phyloP scores from a whole-genome alignment of 1,284 basidiomycete genomes.

The Sporisorium graminicola region DNA sequence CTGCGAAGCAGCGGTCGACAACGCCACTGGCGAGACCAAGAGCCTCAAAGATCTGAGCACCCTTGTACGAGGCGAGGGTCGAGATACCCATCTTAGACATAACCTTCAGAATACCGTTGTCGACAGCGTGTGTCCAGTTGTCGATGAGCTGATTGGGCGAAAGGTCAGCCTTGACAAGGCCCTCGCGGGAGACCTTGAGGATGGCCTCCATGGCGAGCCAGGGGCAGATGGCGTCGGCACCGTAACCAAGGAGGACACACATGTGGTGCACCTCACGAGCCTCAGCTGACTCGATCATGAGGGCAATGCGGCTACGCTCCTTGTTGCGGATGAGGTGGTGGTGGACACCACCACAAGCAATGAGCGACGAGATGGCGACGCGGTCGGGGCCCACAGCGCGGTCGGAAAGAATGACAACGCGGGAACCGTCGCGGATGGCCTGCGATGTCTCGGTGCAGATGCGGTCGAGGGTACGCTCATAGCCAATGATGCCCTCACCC shows the following conservation, averaged over 20 bases:
- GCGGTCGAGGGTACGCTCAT: slow-evolving; percentile 64
- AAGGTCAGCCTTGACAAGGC: slow-evolving; percentile 65
- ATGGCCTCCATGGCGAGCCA: slow-evolving; percentile 68
- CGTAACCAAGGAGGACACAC: slow-evolving; percentile 67
- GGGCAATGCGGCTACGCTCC: slow-evolving; percentile 63
- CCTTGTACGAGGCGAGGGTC: slow-evolving; percentile 67
- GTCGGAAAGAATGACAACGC: slow-evolving; percentile 65
- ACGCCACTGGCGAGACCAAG: slow-evolving; percentile 63
- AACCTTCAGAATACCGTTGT: slow-evolving; percentile 66
- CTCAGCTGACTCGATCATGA: slow-evolving; percentile 66
- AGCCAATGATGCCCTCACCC: slow-evolving; percentile 60
- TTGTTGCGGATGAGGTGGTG: slow-evolving; percentile 69
- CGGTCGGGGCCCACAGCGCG: slow-evolving; percentile 60
- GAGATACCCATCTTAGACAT: slow-evolving; percentile 69
- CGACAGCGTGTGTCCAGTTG: slow-evolving; percentile 63
- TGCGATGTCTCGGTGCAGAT: slow-evolving; percentile 64
- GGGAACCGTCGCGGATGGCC: slow-evolving; percentile 62
- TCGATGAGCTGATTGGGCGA: slow-evolving; percentile 54
- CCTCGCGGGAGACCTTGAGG: slow-evolving; percentile 65
- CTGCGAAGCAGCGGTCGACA: slow-evolving; percentile 66
- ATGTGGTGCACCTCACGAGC: slow-evolving; percentile 68
- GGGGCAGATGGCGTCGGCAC: slow-evolving; percentile 68
- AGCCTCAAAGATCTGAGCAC: slow-evolving; percentile 68
- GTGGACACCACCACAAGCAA: slow-evolving; percentile 67
- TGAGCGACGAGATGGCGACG: slow-evolving; percentile 63